Base-by-base conservation (phyloP, 305 asterid species). In the Salvia sclarea region DNA sequence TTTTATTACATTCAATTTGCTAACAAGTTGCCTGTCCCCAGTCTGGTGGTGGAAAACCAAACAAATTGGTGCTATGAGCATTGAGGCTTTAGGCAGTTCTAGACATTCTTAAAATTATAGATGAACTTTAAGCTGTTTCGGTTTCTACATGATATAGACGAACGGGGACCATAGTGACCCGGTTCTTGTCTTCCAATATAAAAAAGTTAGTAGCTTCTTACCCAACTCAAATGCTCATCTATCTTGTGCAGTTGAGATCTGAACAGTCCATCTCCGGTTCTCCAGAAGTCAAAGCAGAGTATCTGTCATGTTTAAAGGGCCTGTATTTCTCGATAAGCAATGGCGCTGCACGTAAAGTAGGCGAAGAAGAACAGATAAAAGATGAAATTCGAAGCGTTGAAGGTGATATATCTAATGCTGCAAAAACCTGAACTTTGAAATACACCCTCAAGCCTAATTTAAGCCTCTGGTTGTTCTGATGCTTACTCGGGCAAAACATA, bases 241-340 rank as follows among this genome's bases (percentile, higher is more conserved):
- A 3, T 44, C 69, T 21, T 70, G 38, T 82, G 79, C 89, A 91
- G 97, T 84, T 87, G 74, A 83, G 71, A 62, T 53, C 75, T 24
- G 82, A 77, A 69, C 60, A 62, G 43, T 20, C 81, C 4, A 37
- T 75, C 66, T 66, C 78, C 8, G 82, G 75, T 68, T 82, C 82
- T 47, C 78, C 81, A 25, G 86, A 86, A 79, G 83, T 84, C 14
- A 89, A 84, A 81, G 79, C 85, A 24, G 96, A 85, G 60, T 91
- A 85, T 61, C 78, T 84, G 1, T 83, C 87, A 2, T 91, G 95
- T 78, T 77, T 85, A 82, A 79, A 67, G 82, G 75, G 76, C 62
- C 81, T 88, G 10, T 59, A 24, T 54, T 53, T 73, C 31, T 63
- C 84, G 75, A 63, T 80, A 52, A 66, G 66, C 68, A 74, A 71